Evolutionary conservation across 2,329 filamentous ascomycete species (phyloP), one percentile per base, ranked within the genome.

Genomic region (Cadophora malorum): DNA sequence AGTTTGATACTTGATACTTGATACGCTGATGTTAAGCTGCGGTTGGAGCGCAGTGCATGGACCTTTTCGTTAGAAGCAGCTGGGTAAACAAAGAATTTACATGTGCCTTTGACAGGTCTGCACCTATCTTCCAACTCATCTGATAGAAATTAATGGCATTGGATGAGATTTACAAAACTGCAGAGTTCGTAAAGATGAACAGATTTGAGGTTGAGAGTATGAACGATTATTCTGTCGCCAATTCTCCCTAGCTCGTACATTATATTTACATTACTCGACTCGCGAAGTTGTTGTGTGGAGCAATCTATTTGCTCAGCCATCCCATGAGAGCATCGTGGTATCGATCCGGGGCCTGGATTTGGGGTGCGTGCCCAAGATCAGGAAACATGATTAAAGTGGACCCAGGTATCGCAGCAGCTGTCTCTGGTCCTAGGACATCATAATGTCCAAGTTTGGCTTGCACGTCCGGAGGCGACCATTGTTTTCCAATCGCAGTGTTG

Each of bases 401-500:
- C 47, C 82, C 78, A 0, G 81, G 81, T 50, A 86, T 83, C 68
- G 79, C 77, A 0, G 74, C 78, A 8, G 79, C 80, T 0, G 82
- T 80, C 67, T 80, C 71, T n/a, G 80, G 81, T 0, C 84, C 85
- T 12, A 88, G 75, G 3, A 83, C 74, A 60, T 82, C 78, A 68
- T 85, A 87, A 70, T 83, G 80, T 0, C 85, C 85, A 16, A 87
- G 72, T 70, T 76, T 77, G 6, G 76, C 79, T 53, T 81, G 79
- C 16, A 85, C 80, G 1, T 79, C 79, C 0, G 79, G 59, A 10
- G 73, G 73, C 10, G 70, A 79, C 84, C 85, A 87, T 62, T 81
- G 79, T 72, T 84, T 84, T 0, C 85, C 85, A 60, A 87, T 84
- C 19, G 84, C 85, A 2, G 85, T 87, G 21, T 79, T 84, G 68